Percentiles rank a stretch among this genome's conserved stretches.
phyloP scores from a whole-genome alignment of 352 stramenopile species.

The Pythium periplocum region DNA sequence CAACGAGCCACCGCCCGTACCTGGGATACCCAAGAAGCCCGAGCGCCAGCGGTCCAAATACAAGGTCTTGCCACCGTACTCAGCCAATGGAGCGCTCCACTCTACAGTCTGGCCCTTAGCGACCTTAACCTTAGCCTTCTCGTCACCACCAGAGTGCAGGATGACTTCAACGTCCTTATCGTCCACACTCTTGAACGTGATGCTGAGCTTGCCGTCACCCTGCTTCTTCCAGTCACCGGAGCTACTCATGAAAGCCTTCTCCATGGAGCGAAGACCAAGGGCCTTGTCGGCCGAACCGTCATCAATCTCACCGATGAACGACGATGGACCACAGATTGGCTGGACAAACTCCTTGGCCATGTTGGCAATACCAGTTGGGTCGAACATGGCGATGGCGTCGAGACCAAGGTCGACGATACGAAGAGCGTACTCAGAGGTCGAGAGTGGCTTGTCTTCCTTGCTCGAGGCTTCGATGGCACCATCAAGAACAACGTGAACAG shows the following conservation, averaged over 20 bases:
- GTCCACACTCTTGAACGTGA: constrained; percentile 42
- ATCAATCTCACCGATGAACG: constrained; percentile 42
- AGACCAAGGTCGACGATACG: constrained; percentile 35
- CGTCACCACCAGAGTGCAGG: constrained; percentile 39
- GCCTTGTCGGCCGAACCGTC: constrained; percentile 35
- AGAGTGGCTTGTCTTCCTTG: neutral
- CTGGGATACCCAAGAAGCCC: constrained; percentile 44
- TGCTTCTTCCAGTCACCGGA: constrained; percentile 33
- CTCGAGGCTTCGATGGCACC: neutral
- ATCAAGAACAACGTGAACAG: constrained; percentile 2
- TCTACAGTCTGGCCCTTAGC: constrained; percentile 23
- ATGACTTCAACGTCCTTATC: constrained; percentile 43
- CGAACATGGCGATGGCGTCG: constrained; percentile 39
- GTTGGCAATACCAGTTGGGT: constrained; percentile 33
- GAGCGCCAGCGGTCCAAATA: constrained; percentile 64
- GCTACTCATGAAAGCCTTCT: constrained; percentile 39
- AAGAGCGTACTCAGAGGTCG: constrained; percentile 19
- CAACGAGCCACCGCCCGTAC: constrained; percentile 53
- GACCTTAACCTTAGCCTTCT: constrained; percentile 36
- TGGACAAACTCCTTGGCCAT: constrained; percentile 44
- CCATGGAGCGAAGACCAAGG: constrained; percentile 31
- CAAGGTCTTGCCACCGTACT: constrained; percentile 41
- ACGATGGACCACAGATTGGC: constrained; percentile 44
- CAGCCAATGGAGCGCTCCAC: constrained; percentile 30
- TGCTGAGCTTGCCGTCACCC: constrained; percentile 30